A percentile compares a stretch with the other conserved stretches of the same genome.
Evolutionary conservation across 2,329 filamentous ascomycete genomes (phyloP).

Genomic region (Arthrobotrys musiformis): DNA sequence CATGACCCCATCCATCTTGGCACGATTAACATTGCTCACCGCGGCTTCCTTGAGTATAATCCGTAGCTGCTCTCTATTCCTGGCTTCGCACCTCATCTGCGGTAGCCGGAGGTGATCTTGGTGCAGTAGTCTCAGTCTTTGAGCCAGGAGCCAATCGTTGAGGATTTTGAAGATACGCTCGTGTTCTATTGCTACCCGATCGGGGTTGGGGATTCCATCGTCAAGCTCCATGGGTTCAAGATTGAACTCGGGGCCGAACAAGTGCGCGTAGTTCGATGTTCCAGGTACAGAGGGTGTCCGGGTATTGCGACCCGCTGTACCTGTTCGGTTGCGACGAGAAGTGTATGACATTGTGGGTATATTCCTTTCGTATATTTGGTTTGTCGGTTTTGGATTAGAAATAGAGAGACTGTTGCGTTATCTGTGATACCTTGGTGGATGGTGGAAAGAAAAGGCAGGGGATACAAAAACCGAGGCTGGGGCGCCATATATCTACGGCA

Average conservation of each 20-base stretch:
- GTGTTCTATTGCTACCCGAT: constrained; percentile 25
- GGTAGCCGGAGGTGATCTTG: constrained; percentile 14
- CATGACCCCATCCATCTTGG: constrained; percentile 21
- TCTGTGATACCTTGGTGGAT: no score
- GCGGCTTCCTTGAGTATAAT: constrained; percentile 34
- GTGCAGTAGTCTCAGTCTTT: constrained; percentile 23
- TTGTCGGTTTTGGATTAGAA: no score
- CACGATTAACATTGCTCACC: constrained; percentile 34
- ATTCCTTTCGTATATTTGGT: not conserved
- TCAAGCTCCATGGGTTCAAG: constrained; percentile 32
- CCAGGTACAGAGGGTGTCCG: constrained; percentile 29
- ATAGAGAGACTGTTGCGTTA: no score
- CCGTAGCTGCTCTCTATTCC: constrained; percentile 29
- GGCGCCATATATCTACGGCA: no score
- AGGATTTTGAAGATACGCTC: constrained; percentile 39
- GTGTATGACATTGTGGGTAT: not conserved
- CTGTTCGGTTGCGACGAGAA: not conserved
- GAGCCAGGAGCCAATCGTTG: constrained; percentile 41
- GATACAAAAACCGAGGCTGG: no score
- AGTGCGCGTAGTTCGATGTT: no score
- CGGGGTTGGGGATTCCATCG: constrained; percentile 31
- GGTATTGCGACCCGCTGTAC: no score
- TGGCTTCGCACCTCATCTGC: constrained; percentile 26
- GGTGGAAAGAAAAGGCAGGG: no score
- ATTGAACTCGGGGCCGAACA: no score